These are phyloP conservation scores for Heterobasidion parviporum DNA, from an alignment of 1,284 basidiomycete genomes.

Conservation along the genomic window DNA sequence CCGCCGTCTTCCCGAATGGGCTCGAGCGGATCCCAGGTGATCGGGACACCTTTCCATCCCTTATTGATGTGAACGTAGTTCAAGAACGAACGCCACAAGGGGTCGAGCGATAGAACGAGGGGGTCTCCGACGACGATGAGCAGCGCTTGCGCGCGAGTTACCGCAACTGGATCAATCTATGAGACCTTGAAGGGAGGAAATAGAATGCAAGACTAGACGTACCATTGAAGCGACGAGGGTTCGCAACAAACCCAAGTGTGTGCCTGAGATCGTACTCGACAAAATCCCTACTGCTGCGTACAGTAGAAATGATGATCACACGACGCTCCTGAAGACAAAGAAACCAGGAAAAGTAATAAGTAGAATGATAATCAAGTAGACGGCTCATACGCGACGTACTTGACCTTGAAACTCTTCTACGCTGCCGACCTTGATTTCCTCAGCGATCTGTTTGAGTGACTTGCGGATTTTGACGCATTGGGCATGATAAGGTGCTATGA, in stretches of 20 bases:
- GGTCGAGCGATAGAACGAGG: slow-evolving; percentile 43
- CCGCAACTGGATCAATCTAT: slow-evolving; percentile 30
- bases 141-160: slow-evolving; percentile 49
- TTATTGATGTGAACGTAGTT: slow-evolving; percentile 38
- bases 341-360: no score
- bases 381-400: slow-evolving; percentile 18
- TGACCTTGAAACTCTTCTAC: slow-evolving; percentile 65
- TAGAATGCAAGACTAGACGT: no score
- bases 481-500: slow-evolving; percentile 57
- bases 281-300: slow-evolving; percentile 48
- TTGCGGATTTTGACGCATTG: slow-evolving; percentile 43
- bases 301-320: slow-evolving; percentile 60
- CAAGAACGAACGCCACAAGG: slow-evolving; percentile 45
- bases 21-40: slow-evolving; percentile 36
- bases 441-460: slow-evolving; percentile 18
- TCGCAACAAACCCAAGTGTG: slow-evolving; percentile 58
- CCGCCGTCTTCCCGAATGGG: slow-evolving; percentile 20
- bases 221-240: slow-evolving; percentile 59
- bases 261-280: slow-evolving; percentile 49
- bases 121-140: slow-evolving; percentile 50
- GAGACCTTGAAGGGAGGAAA: no score
- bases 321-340: slow-evolving; percentile 40
- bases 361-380: no score
- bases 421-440: slow-evolving; percentile 47
- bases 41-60: slow-evolving; percentile 41